These are phyloP conservation scores for Pythium graminicola DNA, from an alignment of 352 stramenopile genomes.

Conservation along the genomic window DNA sequence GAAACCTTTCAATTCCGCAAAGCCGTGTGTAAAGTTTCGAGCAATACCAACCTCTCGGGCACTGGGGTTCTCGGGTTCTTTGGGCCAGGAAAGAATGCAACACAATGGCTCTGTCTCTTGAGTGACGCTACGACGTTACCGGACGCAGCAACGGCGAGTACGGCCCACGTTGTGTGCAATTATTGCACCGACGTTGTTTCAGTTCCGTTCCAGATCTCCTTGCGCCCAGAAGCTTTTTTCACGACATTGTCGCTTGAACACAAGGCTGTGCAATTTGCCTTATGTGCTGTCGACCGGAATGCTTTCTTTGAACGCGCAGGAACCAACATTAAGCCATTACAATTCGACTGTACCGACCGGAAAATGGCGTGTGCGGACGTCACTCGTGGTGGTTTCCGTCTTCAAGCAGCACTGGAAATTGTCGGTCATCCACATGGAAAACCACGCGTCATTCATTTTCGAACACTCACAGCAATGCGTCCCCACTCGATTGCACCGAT, in stretches of 20 bases:
- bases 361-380: constrained; percentile 42
- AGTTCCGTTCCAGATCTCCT: constrained; percentile 38
- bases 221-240: constrained; percentile 49
- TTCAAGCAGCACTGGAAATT: constrained; percentile 35
- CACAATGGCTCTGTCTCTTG: constrained; percentile 40
- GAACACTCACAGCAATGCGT: constrained; percentile 28
- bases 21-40: constrained; percentile 53
- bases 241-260: constrained; percentile 24
- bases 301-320: constrained; percentile 43
- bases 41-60: constrained; percentile 34
- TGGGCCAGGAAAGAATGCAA: constrained; percentile 3
- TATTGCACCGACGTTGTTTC: constrained; percentile 30
- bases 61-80: constrained; percentile 46
- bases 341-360: constrained; percentile 47
- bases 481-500: constrained; percentile 56
- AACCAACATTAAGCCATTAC: constrained; percentile 35
- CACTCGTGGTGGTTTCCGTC: constrained; percentile 13
- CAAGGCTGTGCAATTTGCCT: constrained; percentile 26
- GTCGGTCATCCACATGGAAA: constrained; percentile 57
- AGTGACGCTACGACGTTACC: constrained; percentile 44
- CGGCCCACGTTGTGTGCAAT: constrained; percentile 46
- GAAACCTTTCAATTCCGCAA: constrained; percentile 62
- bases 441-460: constrained; percentile 39
- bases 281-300: constrained; percentile 50
- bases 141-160: constrained; percentile 28